These are phyloP conservation scores for Saururus chinensis DNA, from an alignment of 164 flowering plant species.

Conservation along the genomic window DNA sequence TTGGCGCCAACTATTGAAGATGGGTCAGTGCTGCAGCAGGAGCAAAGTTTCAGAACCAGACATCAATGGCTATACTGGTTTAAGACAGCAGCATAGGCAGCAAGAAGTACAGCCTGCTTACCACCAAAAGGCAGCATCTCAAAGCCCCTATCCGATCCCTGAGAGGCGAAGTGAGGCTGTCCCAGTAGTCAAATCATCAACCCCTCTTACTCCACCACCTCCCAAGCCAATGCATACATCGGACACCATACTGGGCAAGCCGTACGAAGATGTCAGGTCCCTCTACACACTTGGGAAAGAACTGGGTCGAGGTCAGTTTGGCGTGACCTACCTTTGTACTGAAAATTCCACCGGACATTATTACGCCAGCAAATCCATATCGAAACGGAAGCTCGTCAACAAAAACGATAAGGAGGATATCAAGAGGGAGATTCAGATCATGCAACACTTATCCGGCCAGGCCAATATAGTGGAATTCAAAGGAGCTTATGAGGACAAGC, in stretches of 20 bases:
- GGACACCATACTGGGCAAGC: slow-evolving; percentile 69
- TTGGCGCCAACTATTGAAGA: slow-evolving; percentile 5
- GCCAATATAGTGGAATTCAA: slow-evolving; percentile 80
- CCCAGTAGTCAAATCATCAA: not conserved
- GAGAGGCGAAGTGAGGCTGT: slow-evolving; percentile 11
- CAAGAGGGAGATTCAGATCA: slow-evolving; percentile 79
- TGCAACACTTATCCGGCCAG: slow-evolving; percentile 95
- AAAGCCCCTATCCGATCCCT: slow-evolving; percentile 12
- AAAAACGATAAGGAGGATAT: slow-evolving; percentile 79
- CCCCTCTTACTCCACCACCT: slow-evolving; percentile 8
- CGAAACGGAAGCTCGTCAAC: slow-evolving; percentile 67
- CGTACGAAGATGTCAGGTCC: slow-evolving; percentile 53
- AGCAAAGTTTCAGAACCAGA: slow-evolving; percentile 7
- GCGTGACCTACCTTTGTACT: slow-evolving; percentile 79
- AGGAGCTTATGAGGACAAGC: slow-evolving; percentile 90
- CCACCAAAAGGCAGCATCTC: slow-evolving; percentile 7
- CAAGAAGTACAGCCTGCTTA: slow-evolving; percentile 8
- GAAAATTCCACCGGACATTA: slow-evolving; percentile 44
- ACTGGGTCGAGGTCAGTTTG: slow-evolving; percentile 93
- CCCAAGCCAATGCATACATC: slow-evolving; percentile 21
- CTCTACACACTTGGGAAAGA: slow-evolving; percentile 59
- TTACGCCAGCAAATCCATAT: slow-evolving; percentile 83
- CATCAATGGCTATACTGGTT: slow-evolving; percentile 5
- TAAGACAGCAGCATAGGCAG: slow-evolving; percentile 2
- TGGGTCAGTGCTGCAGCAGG: slow-evolving; percentile 25